Evolutionary conservation across 768 basidiomycete genomes (phyloP), one percentile per base, ranked within the genome.

Genomic region (Boletus huronensis): DNA sequence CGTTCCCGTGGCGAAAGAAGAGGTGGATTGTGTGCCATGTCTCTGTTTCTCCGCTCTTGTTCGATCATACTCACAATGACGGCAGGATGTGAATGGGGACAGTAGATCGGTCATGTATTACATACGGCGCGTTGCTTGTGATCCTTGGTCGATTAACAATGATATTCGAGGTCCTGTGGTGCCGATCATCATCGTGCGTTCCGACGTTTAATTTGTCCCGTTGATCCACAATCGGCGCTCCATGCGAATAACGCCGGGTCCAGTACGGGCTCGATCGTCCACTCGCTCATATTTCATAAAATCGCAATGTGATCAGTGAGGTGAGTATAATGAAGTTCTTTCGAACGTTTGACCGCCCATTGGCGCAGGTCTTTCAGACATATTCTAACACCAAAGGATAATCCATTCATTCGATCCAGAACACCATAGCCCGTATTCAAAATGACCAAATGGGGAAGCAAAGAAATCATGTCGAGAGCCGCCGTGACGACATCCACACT

Each of bases 21-120:
- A 88, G 61, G 75, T 77, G 14, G 82, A 87, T 57, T 91, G 89
- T 63, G 74, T 83, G 52, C 86, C 88, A 60, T 54, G 83, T 77
- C 3, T 19, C 41, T 36, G 5, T 35, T 42, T 44, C 2, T n/a
- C 28, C 48, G 6, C 16, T 23, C 38, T 50, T 46, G 6, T 17
- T 25, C 44, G n/a, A 26, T 42, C 10, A 16, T 43, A 21, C 48
- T 50, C 38, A 50, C 14, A 23, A 21, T 17, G 32, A 47, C 49
- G 17, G 19, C 44, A 88, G 86, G 88, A 90, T 59, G 79, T 6
- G 67, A 78, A 54, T 79, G 56, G 57, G 58, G 59, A 11, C 10
- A 55, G 16, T 61, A 57, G 57, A 48, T 32, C 11, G 25, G 1
- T n/a, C 6, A 23, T 34, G 28, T 5, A 10, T 13, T 28, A 40